Evolutionary conservation across 1,139 yeast genomes (phyloP).

Genomic region (Sugiyamaella xylanicola): DNA sequence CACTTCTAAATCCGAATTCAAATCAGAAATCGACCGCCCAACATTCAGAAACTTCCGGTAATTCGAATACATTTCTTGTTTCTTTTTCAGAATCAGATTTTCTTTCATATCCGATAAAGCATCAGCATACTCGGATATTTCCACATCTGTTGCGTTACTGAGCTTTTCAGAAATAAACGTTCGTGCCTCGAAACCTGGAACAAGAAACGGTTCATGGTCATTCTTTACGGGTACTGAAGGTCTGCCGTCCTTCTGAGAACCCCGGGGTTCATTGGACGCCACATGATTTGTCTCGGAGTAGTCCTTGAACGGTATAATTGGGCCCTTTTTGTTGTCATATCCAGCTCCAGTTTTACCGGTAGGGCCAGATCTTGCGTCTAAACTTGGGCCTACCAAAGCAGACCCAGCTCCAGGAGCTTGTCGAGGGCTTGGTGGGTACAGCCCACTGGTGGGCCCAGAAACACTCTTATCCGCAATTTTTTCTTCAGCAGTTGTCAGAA

Average conservation of each 20-base stretch:
- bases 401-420: too few species aligned
- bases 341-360: too few species aligned
- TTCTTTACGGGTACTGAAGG: constrained; percentile 1
- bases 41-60: constrained; percentile 72
- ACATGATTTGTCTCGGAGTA: too few species aligned
- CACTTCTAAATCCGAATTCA: constrained; percentile 64
- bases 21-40: constrained; percentile 62
- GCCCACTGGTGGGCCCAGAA: too few species aligned
- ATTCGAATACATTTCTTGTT: constrained; percentile 65
- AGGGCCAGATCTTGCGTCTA: too few species aligned
- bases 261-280: too few species aligned
- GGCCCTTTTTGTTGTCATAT: too few species aligned
- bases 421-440: too few species aligned
- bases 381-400: too few species aligned
- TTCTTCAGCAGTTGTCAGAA: too few species aligned
- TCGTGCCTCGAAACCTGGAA: constrained; percentile 51
- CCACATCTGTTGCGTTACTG: constrained; percentile 68
- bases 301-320: too few species aligned
- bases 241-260: not conserved
- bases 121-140: constrained; percentile 70
- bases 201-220: constrained; percentile 25
- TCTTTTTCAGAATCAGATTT: constrained; percentile 63
- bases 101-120: constrained; percentile 56
- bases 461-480: too few species aligned
- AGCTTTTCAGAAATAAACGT: constrained; percentile 56